Percentiles rank a stretch among this genome's conserved stretches.
Evolutionary conservation across 371 early-diverging fungal species (phyloP).

Genomic region (Mucor plumbeus): DNA sequence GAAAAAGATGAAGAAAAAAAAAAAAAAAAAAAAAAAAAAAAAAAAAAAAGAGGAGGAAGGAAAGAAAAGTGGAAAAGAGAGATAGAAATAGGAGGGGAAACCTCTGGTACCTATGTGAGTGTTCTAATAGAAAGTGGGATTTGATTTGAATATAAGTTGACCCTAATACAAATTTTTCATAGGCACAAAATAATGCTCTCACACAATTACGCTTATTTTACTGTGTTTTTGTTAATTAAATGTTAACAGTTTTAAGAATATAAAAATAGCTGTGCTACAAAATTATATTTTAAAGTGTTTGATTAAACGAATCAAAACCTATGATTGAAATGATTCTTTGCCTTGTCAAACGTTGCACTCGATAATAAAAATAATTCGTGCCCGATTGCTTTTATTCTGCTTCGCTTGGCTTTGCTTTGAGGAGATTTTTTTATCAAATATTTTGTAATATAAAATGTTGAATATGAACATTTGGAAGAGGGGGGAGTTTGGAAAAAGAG

Average conservation of each 20-base stretch:
- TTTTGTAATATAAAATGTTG: too few relatives aligned
- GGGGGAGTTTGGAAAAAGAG: neutral
- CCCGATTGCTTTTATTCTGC: neutral
- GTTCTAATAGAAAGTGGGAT: neutral
- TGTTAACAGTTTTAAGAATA: neutral
- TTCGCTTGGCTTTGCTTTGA: neutral
- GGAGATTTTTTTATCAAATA: neutral
- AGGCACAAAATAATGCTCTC: neutral
- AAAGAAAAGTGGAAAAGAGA: neutral
- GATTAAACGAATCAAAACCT: neutral
- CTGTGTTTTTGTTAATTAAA: slow-evolving; percentile 3
- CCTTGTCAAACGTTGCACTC: slow-evolving; percentile 6
- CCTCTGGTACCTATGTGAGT: neutral
- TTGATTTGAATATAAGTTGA: neutral
- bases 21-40: slow-evolving; percentile 12
- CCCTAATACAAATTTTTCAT: too few relatives aligned
- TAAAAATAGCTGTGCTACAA: slow-evolving; percentile 9
- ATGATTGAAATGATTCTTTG: neutral
- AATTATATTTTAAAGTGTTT: neutral
- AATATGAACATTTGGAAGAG: neutral
- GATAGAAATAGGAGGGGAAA: slow-evolving; percentile 8
- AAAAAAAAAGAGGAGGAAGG: slow-evolving; percentile 9
- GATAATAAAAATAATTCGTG: neutral
- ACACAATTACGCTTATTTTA: neutral
- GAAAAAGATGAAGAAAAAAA: slow-evolving; percentile 1